Conservation (phyloP, 2,329 filamentous ascomycete genomes). For the Arthrocladium fulminans region DNA sequence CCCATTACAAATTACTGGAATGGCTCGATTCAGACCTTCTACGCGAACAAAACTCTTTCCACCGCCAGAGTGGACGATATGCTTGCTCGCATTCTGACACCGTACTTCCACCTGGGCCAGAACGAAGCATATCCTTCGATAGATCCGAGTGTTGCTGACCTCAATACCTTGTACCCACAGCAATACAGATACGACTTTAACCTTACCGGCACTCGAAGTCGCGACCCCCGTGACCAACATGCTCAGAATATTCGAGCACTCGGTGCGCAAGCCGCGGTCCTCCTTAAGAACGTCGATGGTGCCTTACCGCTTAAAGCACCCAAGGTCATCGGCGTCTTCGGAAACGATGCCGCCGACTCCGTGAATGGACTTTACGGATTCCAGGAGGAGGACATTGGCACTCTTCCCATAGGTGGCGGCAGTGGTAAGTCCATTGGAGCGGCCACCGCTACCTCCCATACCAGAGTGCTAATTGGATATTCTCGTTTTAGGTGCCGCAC, state of each 20-base stretch:
- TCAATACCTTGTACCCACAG: background rate
- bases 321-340: slow-evolving; percentile 41
- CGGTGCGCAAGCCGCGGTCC: slow-evolving; percentile 28
- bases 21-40: slow-evolving; percentile 24
- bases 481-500: slow-evolving; percentile 25
- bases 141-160: slow-evolving; percentile 37
- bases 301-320: slow-evolving; percentile 43
- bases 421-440: too few relatives aligned
- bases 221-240: slow-evolving; percentile 43
- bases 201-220: too few relatives aligned
- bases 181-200: too few relatives aligned
- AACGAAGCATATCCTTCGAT: slow-evolving; percentile 38
- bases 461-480: too few relatives aligned
- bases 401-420: slow-evolving; percentile 24
- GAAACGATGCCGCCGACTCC: slow-evolving; percentile 36
- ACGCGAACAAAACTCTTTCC: slow-evolving; percentile 35
- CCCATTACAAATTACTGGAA: slow-evolving; percentile 34
- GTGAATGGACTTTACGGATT: slow-evolving; percentile 41
- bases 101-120: slow-evolving; percentile 38
- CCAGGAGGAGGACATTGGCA: slow-evolving; percentile 37
- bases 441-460: too few relatives aligned
- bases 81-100: slow-evolving; percentile 38
- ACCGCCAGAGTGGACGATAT: slow-evolving; percentile 39
- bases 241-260: slow-evolving; percentile 27
- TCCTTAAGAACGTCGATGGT: slow-evolving; percentile 43